phyloP scores from a whole-genome alignment of 2,329 filamentous ascomycete genomes.

The Claviceps pusilla region DNA sequence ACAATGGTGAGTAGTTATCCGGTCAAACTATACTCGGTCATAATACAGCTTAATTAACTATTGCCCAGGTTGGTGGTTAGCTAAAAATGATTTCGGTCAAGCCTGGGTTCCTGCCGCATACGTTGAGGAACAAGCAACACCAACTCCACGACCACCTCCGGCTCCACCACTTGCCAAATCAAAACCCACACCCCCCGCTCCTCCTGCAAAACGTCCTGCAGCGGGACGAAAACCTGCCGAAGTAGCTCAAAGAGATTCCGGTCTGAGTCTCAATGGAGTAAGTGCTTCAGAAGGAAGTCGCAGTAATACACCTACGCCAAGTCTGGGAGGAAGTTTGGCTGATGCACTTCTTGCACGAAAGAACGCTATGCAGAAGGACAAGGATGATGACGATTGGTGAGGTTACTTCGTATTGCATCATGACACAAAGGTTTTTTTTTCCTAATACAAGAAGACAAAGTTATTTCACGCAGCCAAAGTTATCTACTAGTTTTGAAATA shows the following conservation, averaged over 20 bases:
- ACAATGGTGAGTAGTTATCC: slow-evolving; percentile 55
- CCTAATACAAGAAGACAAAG: not conserved
- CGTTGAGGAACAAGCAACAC: slow-evolving; percentile 65
- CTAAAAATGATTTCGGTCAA: slow-evolving; percentile 55
- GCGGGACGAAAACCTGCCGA: slow-evolving; percentile 56
- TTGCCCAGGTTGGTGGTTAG: slow-evolving; percentile 84
- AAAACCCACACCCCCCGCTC: slow-evolving; percentile 61
- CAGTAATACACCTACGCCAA: slow-evolving; percentile 56
- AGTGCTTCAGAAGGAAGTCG: slow-evolving; percentile 47
- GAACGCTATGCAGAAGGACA: slow-evolving; percentile 57
- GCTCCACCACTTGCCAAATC: slow-evolving; percentile 41
- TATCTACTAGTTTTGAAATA: not conserved
- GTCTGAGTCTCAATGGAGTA: slow-evolving; percentile 43
- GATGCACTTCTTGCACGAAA: slow-evolving; percentile 66
- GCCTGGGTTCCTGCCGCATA: slow-evolving; percentile 94
- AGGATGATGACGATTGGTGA: slow-evolving; percentile 57
- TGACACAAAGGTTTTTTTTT: slow-evolving; percentile 6
- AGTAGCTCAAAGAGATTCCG: slow-evolving; percentile 56
- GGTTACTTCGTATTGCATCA: not conserved
- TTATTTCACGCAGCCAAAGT: not conserved
- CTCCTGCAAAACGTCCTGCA: slow-evolving; percentile 66
- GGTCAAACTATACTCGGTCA: not conserved
- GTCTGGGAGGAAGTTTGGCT: slow-evolving; percentile 57
- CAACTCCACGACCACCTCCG: slow-evolving; percentile 48
- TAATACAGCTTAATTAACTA: slow-evolving; percentile 10